Conservation (phyloP, 257 asterid species). For the Marsdenia floribunda region DNA sequence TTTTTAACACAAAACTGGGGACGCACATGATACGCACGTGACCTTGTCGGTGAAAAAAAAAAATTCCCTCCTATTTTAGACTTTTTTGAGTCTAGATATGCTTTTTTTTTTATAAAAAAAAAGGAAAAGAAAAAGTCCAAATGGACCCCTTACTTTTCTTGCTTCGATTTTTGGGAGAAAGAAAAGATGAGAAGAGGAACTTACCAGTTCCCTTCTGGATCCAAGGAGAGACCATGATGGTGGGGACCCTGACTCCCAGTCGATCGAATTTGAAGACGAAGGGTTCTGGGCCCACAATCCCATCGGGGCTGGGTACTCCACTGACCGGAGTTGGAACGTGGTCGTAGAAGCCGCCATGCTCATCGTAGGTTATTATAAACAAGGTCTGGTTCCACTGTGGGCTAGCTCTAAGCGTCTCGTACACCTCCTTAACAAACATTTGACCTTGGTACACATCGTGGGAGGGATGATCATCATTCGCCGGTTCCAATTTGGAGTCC, state of each 20-base stretch:
- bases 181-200: too few relatives aligned
- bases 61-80: too few relatives aligned
- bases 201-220: conserved; percentile 66
- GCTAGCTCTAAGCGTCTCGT: conserved; percentile 67
- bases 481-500: conserved; percentile 61
- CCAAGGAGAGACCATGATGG: conserved; percentile 73
- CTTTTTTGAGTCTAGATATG: too few relatives aligned
- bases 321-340: conserved; percentile 65
- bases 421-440: conserved; percentile 86
- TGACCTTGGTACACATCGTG: conserved; percentile 87
- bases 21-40: too few relatives aligned
- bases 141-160: too few relatives aligned
- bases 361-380: conserved; percentile 72
- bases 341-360: conserved; percentile 88
- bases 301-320: conserved; percentile 85
- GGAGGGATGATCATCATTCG: conserved; percentile 87
- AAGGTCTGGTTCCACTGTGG: conserved; percentile 85
- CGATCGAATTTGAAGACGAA: conserved; percentile 62
- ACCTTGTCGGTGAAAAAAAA: too few relatives aligned
- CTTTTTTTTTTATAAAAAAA: too few relatives aligned
- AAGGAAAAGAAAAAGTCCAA: too few relatives aligned
- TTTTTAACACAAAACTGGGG: too few relatives aligned
- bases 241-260: conserved; percentile 82
- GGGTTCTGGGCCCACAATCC: conserved; percentile 69
- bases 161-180: too few relatives aligned